phyloP scores from a whole-genome alignment of 108 stramenopile species.

The Cyclotella atomus region DNA sequence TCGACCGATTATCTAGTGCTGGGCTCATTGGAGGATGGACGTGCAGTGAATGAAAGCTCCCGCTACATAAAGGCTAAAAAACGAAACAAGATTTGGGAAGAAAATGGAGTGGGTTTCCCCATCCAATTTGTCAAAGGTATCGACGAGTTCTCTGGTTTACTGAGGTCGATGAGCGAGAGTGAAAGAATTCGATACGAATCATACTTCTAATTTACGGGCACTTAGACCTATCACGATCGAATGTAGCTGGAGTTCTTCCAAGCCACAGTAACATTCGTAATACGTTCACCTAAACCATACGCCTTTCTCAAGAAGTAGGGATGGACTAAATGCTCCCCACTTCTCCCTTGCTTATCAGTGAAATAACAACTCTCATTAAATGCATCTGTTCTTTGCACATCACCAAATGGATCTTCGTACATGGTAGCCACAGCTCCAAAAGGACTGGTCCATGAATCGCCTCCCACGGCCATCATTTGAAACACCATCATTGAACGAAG shows the following conservation, averaged over 20 bases:
- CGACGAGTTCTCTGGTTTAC: too few relatives aligned
- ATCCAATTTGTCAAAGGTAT: too few relatives aligned
- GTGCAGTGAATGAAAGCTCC: too few relatives aligned
- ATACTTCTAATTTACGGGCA: neutral
- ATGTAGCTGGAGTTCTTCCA: constrained; percentile 45
- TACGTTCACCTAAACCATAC: constrained; percentile 33
- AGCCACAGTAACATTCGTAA: constrained; percentile 37
- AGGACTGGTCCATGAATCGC: constrained; percentile 44
- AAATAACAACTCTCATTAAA: constrained; percentile 38
- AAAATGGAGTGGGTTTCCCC: too few relatives aligned
- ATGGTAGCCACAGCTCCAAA: constrained; percentile 54
- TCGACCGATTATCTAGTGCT: too few relatives aligned
- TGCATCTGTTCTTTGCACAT: constrained; percentile 20
- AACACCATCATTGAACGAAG: constrained; percentile 49
- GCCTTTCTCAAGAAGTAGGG: constrained; percentile 46
- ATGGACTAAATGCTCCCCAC: constrained; percentile 34
- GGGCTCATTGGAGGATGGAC: too few relatives aligned
- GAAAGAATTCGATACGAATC: too few relatives aligned
- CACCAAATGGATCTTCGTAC: constrained; percentile 49
- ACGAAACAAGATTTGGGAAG: too few relatives aligned
- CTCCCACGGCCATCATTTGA: constrained; percentile 51
- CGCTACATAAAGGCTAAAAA: too few relatives aligned
- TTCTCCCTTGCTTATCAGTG: constrained; percentile 26
- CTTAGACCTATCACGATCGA: constrained; percentile 6
- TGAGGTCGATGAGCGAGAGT: too few relatives aligned